These are phyloP conservation scores for Aspergillus tanneri DNA, from an alignment of 2,329 filamentous ascomycete species.

Conservation along the genomic window DNA sequence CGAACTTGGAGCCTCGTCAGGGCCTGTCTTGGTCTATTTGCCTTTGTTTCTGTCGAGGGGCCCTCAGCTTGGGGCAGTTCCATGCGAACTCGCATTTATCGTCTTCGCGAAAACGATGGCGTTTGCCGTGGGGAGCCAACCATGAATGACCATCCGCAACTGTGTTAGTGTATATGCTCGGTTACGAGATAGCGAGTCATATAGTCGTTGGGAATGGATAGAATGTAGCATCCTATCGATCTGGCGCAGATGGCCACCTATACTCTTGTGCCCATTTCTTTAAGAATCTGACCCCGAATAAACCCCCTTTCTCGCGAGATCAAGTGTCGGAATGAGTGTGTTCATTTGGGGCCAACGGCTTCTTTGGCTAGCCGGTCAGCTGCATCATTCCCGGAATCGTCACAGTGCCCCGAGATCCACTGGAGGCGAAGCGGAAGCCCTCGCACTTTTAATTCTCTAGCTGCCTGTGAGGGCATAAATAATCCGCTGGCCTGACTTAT, in stretches of 20 bases:
- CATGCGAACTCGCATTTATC: conserved; percentile 17
- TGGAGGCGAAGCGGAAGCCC: conserved; percentile 15
- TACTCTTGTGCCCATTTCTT: conserved; percentile 16
- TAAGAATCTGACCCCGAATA: conserved; percentile 8
- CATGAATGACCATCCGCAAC: conserved; percentile 23
- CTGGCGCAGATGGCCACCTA: conserved; percentile 11
- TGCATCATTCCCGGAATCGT: conserved; percentile 2
- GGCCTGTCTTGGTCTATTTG: conserved; percentile 12
- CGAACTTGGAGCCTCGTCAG: conserved; percentile 18
- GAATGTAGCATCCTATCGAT: conserved; percentile 10
- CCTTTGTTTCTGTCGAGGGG: background rate
- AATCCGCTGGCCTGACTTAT: conserved; percentile 20
- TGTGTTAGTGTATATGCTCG: conserved; percentile 22
- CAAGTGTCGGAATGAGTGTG: conserved; percentile 8
- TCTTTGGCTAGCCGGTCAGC: conserved; percentile 7
- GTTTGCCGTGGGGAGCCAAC: conserved; percentile 20
- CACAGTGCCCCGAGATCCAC: conserved; percentile 8
- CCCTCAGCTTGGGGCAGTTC: conserved; percentile 17
- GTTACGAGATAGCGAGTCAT: conserved; percentile 11
- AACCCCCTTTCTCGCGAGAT: conserved; percentile 11
- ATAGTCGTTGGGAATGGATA: conserved; percentile 9
- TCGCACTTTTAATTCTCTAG: conserved; percentile 7
- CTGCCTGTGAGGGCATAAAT: conserved; percentile 19
- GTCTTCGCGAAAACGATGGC: conserved; percentile 10
- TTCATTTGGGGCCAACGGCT: background rate